A percentile compares a stretch with the other conserved stretches of the same genome.
phyloP scores from a whole-genome alignment of 1,139 yeast species.

The Yamadazyma diospyri region DNA sequence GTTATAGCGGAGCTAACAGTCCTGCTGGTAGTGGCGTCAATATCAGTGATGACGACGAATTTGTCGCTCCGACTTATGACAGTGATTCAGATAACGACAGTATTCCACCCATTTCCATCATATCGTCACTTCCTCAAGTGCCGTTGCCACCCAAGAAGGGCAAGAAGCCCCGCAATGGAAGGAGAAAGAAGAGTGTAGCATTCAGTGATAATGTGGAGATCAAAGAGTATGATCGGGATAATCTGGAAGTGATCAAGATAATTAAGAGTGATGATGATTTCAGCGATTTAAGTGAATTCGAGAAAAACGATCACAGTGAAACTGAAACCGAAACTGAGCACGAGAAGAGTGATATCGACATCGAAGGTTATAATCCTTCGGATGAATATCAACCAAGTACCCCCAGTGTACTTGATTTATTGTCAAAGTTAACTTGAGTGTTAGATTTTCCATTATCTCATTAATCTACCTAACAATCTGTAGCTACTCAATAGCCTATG shows the following conservation, averaged over 20 bases:
- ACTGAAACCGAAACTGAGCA: constrained; percentile 6
- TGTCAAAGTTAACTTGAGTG: constrained; percentile 29
- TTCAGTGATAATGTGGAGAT: constrained; percentile 45
- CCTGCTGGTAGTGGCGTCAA: constrained; percentile 6
- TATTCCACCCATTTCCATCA: constrained; percentile 1
- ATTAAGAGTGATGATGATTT: constrained; percentile 21
- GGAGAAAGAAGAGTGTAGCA: constrained; percentile 37
- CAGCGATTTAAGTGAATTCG: constrained; percentile 11
- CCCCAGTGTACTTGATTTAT: constrained; percentile 24
- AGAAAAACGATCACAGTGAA: constrained; percentile 16
- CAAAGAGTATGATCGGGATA: constrained; percentile 41
- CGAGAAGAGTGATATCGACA: not conserved
- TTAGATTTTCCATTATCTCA: constrained; percentile 3
- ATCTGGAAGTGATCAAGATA: constrained; percentile 22
- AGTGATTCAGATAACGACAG: constrained; percentile 14
- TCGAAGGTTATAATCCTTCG: not conserved
- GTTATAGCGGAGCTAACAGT: constrained; percentile 2
- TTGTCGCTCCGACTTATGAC: constrained; percentile 15
- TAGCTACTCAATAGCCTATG: too few relatives aligned
- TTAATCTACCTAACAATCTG: not conserved
- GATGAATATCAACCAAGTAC: constrained; percentile 21
- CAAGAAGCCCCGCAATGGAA: constrained; percentile 19
- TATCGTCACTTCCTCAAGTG: constrained; percentile 19
- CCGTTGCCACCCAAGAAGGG: constrained; percentile 17
- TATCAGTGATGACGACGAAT: constrained; percentile 9